phyloP scores from a whole-genome alignment of 805 yeast species.

The Ogataea glucozyma region DNA sequence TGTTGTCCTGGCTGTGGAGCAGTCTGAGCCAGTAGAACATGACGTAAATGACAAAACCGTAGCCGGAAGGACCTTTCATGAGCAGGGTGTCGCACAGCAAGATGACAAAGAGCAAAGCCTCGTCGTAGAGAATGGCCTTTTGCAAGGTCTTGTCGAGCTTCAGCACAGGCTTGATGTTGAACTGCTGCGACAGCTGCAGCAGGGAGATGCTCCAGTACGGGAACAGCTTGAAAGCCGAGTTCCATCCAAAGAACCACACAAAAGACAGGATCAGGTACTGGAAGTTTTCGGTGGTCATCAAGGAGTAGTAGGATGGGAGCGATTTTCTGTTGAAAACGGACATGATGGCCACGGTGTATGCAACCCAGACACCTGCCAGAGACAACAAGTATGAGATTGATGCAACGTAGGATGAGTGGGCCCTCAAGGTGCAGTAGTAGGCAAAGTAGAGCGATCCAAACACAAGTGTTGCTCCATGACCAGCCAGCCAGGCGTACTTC shows the following conservation, averaged over 20 bases:
- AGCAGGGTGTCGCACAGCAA: constrained; percentile 59
- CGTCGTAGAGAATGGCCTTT: constrained; percentile 58
- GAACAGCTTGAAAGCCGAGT: constrained; percentile 61
- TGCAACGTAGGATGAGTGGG: constrained; percentile 46
- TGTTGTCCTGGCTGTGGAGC: constrained; percentile 52
- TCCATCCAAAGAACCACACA: constrained; percentile 65
- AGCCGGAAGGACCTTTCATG: constrained; percentile 69
- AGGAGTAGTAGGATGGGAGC: constrained; percentile 60
- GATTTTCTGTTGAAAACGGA: constrained; percentile 59
- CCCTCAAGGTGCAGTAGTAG: constrained; percentile 36
- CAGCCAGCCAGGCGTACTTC: constrained; percentile 55
- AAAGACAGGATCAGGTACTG: constrained; percentile 59
- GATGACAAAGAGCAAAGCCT: constrained; percentile 53
- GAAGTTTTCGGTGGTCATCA: constrained; percentile 74
- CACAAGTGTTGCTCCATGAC: constrained; percentile 48
- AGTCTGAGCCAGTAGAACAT: constrained; percentile 72
- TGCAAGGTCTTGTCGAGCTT: constrained; percentile 42
- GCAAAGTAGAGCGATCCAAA: constrained; percentile 42
- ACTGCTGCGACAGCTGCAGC: constrained; percentile 51
- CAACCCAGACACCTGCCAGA: constrained; percentile 53
- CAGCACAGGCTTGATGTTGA: constrained; percentile 43
- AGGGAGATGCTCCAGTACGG: constrained; percentile 61
- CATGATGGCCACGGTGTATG: constrained; percentile 53
- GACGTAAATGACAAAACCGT: constrained; percentile 56
- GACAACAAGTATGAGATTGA: constrained; percentile 55